Evolutionary conservation across 768 basidiomycete species (phyloP).

Genomic region (Polyporus arcularius): DNA sequence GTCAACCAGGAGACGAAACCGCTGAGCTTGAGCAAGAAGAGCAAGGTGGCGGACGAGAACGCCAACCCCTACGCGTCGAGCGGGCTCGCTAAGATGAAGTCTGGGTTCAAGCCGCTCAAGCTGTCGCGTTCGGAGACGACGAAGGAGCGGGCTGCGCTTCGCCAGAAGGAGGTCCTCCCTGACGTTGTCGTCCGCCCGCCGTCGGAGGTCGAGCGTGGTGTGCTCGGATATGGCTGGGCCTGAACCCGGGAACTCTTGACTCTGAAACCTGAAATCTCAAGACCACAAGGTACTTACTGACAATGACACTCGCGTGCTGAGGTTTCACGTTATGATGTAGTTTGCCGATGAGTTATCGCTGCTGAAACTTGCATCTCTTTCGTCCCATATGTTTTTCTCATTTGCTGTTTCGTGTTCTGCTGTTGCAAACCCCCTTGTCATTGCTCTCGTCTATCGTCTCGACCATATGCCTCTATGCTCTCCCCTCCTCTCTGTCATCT

Average conservation of each 20-base stretch:
- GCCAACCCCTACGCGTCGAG: slow-evolving; percentile 13
- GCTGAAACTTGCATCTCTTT: slow-evolving; percentile 5
- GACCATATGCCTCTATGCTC: slow-evolving; percentile 20
- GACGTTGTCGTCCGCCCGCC: slow-evolving; percentile 64
- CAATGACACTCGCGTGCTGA: slow-evolving; percentile 16
- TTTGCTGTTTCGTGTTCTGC: slow-evolving; percentile 7
- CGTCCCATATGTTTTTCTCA: slow-evolving; percentile 4
- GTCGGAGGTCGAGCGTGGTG: slow-evolving; percentile 48
- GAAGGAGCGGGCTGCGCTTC: slow-evolving; percentile 58
- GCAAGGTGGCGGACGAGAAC: slow-evolving; percentile 27
- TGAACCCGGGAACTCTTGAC: background rate
- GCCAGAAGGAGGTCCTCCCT: slow-evolving; percentile 58
- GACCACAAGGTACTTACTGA: background rate
- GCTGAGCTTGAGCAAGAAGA: slow-evolving; percentile 57
- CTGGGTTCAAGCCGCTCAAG: slow-evolving; percentile 58
- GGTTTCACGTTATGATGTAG: slow-evolving; percentile 9
- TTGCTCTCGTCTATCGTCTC: slow-evolving; percentile 6
- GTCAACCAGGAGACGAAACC: slow-evolving; percentile 46
- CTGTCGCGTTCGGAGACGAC: slow-evolving; percentile 64
- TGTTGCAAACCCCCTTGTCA: background rate
- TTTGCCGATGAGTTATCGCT: slow-evolving; percentile 23
- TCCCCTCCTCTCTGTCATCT: slow-evolving; percentile 2
- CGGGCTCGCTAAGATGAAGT: slow-evolving; percentile 42
- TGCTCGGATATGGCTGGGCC: slow-evolving; percentile 46
- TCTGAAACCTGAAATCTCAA: slow-evolving; percentile 1